A percentile compares a stretch with the other conserved stretches of the same genome.
These are phyloP conservation scores for Solanum habrochaites DNA, from an alignment of 257 asterid genomes.

Conservation along the genomic window DNA sequence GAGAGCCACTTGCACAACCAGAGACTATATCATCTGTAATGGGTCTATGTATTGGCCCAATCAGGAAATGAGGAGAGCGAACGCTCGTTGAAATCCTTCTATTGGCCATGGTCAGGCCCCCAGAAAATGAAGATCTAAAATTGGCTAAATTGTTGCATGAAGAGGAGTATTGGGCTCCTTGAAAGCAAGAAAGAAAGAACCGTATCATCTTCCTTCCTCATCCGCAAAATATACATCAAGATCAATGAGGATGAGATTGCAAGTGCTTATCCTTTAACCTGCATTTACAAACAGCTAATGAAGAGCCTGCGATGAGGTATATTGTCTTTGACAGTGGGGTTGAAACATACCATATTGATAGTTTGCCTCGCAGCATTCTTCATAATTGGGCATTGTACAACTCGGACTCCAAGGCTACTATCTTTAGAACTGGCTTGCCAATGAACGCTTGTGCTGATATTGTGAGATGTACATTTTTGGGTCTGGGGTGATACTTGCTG, in stretches of 20 bases:
- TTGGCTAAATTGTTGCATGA: slow-evolving; percentile 78
- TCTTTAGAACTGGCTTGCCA: slow-evolving; percentile 90
- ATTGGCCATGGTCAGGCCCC: too few species aligned
- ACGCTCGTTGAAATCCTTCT: too few species aligned
- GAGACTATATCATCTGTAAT: too few species aligned
- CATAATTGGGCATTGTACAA: slow-evolving; percentile 93
- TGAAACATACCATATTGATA: slow-evolving; percentile 41
- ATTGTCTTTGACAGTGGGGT: slow-evolving; percentile 58
- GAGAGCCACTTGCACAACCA: too few species aligned
- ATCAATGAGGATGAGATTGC: slow-evolving; percentile 98
- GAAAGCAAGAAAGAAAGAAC: slow-evolving; percentile 66
- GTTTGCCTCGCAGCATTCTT: slow-evolving; percentile 71
- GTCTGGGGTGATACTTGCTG: slow-evolving; percentile 73
- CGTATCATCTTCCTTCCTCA: slow-evolving; percentile 34
- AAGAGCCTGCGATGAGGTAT: slow-evolving; percentile 86
- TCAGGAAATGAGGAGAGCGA: too few species aligned
- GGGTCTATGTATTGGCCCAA: too few species aligned
- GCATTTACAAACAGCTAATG: slow-evolving; percentile 60
- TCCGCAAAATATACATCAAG: slow-evolving; percentile 69
- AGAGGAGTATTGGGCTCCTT: slow-evolving; percentile 68
- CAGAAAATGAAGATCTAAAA: too few species aligned
- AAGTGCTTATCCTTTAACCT: slow-evolving; percentile 85
- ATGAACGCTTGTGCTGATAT: slow-evolving; percentile 84
- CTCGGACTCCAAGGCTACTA: slow-evolving; percentile 79
- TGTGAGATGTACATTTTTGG: slow-evolving; percentile 84